Evolutionary conservation across 2,329 filamentous ascomycete species (phyloP), one percentile per base, ranked within the genome.

Genomic region (Alternaria sp.): DNA sequence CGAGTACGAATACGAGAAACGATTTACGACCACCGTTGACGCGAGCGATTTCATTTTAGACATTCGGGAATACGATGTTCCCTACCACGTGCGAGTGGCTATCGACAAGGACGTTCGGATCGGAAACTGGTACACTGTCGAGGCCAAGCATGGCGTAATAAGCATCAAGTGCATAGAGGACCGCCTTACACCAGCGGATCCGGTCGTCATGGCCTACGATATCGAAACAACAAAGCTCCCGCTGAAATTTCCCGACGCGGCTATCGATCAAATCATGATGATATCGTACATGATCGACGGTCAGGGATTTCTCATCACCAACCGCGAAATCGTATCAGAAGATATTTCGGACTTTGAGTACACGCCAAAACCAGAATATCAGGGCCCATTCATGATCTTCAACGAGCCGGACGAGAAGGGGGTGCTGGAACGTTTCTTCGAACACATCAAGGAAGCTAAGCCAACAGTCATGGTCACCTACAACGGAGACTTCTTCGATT

Each of bases 401-500:
- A 99, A 99, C 78, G 96, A 99, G 78, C 92, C 94, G 1, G 90
- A 98, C 75, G 96, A 99, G 81, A 96, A 96, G 79, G 88, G 86
- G 1, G 78, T 97, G 3, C 85, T 99, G 21, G 95, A 98, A 76
- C 87, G 96, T 15, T 99, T 99, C 82, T 98, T 99, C 75, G 85
- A 92, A 44, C 96, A 97, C 79, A 92, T 99, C 80, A 98, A 99
- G 75, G 93, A 97, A 79, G 93, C 94, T 1, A 89, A 92, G 63
- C 96, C 96, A 1, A 98, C 94, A 0, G 95, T 99, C 60, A 99
- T 99, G 79, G 95, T 96, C 37, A 99, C 96, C n/a, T 99, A 99
- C 86, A 99, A 99, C 93, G 96, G 96, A 83, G 96, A 99, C 84
- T 99, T 99, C 80, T 99, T 99, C 89, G 96, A 99, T 90, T 99